These are phyloP conservation scores for Hyphopichia wangnamkhiaoensis DNA, from an alignment of 1,139 yeast genomes.

Conservation along the genomic window DNA sequence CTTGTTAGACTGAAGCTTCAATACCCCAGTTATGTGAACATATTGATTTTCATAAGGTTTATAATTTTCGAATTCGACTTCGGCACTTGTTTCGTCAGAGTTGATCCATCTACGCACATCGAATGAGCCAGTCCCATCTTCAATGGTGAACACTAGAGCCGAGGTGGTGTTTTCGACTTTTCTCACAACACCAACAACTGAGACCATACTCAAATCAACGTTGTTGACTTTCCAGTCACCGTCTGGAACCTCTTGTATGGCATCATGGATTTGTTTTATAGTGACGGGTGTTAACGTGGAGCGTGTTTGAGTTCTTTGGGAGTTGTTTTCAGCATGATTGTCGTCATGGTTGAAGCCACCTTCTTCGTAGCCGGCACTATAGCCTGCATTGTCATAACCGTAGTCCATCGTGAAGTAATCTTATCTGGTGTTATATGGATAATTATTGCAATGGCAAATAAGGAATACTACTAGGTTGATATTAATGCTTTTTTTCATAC, in stretches of 20 bases:
- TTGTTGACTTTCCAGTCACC: slow-evolving; percentile 73
- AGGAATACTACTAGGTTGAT: too few species aligned
- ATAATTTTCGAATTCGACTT: slow-evolving; percentile 37
- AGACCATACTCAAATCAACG: slow-evolving; percentile 58
- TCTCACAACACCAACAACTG: slow-evolving; percentile 67
- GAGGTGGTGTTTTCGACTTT: slow-evolving; percentile 58
- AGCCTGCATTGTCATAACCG: slow-evolving; percentile 18
- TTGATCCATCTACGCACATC: slow-evolving; percentile 74
- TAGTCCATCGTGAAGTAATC: slow-evolving; percentile 8
- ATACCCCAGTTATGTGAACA: slow-evolving; percentile 70
- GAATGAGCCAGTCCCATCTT: slow-evolving; percentile 83
- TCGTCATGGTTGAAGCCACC: slow-evolving; percentile 32
- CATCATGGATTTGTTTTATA: slow-evolving; percentile 72
- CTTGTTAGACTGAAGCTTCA: slow-evolving; percentile 69
- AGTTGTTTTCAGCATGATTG: slow-evolving; percentile 24
- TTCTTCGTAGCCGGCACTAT: slow-evolving; percentile 23
- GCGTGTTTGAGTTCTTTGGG: slow-evolving; percentile 40
- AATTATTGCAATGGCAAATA: too few species aligned
- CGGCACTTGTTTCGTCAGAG: slow-evolving; percentile 41
- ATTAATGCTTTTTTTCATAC: too few species aligned
- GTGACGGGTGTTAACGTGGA: slow-evolving; percentile 76
- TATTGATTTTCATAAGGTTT: slow-evolving; percentile 42
- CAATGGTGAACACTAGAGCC: slow-evolving; percentile 58
- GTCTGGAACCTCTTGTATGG: slow-evolving; percentile 67
- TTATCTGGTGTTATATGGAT: too few species aligned